Evolutionary conservation across 352 stramenopile species (phyloP).

Genomic region (Pythium brassicae): DNA sequence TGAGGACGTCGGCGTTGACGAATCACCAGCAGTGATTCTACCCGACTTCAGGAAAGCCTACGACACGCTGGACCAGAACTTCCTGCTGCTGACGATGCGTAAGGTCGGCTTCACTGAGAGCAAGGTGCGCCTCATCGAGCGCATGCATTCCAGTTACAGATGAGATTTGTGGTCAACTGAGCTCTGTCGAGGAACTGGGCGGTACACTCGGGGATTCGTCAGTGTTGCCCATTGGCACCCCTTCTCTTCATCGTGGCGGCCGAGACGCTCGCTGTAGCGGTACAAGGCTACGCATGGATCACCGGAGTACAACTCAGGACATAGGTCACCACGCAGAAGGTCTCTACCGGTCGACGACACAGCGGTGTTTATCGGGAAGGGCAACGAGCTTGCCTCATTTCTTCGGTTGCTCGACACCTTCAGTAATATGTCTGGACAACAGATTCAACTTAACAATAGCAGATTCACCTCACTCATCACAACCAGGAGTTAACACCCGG

Average conservation of each 20-base stretch:
- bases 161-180: constrained; percentile 14
- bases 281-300: neutral
- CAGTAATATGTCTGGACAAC: constrained; percentile 8
- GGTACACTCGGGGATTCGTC: constrained; percentile 16
- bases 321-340: neutral
- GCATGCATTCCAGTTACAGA: constrained; percentile 5
- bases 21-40: constrained; percentile 5
- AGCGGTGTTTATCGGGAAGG: constrained; percentile 2
- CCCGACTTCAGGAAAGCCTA: constrained; percentile 19
- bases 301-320: neutral
- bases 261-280: constrained; percentile 12
- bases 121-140: constrained; percentile 8
- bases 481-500: neutral
- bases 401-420: constrained; percentile 4
- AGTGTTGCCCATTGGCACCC: constrained; percentile 20
- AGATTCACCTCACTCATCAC: constrained; percentile 3
- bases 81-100: constrained; percentile 9
- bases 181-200: constrained; percentile 1
- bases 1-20: neutral
- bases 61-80: constrained; percentile 14
- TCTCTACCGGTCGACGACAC: constrained; percentile 26
- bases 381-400: neutral
- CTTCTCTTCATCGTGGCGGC: constrained; percentile 22
- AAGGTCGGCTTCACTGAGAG: constrained; percentile 16
- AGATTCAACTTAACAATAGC: constrained; percentile 17